Base-by-base conservation (phyloP, 1,139 yeast genomes). In the Suhomyces bolitotheri region DNA sequence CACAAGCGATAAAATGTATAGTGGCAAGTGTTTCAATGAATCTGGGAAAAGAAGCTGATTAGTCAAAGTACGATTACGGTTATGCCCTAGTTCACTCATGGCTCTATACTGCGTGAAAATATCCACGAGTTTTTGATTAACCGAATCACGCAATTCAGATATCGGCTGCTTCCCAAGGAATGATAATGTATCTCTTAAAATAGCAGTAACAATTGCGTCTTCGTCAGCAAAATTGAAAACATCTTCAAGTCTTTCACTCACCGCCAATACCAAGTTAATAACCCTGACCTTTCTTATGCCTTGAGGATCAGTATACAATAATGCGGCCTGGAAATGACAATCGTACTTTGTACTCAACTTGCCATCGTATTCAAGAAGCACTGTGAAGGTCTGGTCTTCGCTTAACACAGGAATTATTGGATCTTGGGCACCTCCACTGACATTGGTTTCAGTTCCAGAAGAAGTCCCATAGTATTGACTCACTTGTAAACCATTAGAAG, bases 301-400 rank as follows among this genome's bases (percentile, higher is more conserved):
- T 36, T 70, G 69, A 3, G 70, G 54, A 34, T 90, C 85, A 0
- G 97, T 92, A 56, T 88, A 89, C 36, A 94, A 67, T 28, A 92
- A 50, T 0, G 97, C 97, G 2, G 88, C 85, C 62, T 92, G 99
- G 68, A 90, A 88, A 58, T 88, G 95, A 26, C 89, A 87, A 56
- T 88, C 96, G 25, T 76, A 71, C 40, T 79, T 79, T 3, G 85
- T 69, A 39, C 81, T 78, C 29, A 94, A 70, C 43, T 78, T 80
- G 1, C 89, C 90, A 53, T 89, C 97, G 50, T 87, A 84, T 36
- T 71, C 73, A 49, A 92, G 78, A 34, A 87, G 69, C 2, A 87
- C 80, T 4, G 88, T 83, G 39, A 88, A 61, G 2, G 85, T 72
- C 31, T 86, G 83, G 49, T 85, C 82, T 13, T 74, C 71, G 29